These are phyloP conservation scores for Daldinia caldariorum DNA, from an alignment of 495 filamentous ascomycete genomes.

Conservation along the genomic window DNA sequence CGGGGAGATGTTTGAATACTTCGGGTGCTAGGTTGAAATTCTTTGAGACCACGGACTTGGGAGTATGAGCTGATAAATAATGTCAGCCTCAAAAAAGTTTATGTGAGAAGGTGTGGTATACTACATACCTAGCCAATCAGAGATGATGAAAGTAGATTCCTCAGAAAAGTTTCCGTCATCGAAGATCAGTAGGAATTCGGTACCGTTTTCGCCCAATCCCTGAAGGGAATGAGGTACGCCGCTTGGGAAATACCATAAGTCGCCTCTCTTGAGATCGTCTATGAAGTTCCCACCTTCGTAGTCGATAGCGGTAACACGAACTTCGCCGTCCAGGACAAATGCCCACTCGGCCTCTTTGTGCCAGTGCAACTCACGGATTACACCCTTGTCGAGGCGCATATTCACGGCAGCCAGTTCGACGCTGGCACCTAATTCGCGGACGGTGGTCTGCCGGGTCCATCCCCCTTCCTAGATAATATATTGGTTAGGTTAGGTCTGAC, in stretches of 20 bases:
- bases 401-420: conserved; percentile 72
- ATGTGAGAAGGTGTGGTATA: neutral
- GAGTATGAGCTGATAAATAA: conserved; percentile 63
- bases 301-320: conserved; percentile 72
- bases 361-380: conserved; percentile 79
- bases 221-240: conserved; percentile 77
- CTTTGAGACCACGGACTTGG: conserved; percentile 69
- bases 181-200: conserved; percentile 76
- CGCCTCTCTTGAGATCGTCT: conserved; percentile 73
- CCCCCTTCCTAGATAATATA: conserved; percentile 64
- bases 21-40: conserved; percentile 71
- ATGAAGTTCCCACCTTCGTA: conserved; percentile 74
- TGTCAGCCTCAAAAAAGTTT: conserved; percentile 16
- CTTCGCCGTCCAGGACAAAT: conserved; percentile 68
- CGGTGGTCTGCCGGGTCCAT: conserved; percentile 74
- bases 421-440: conserved; percentile 67
- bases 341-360: conserved; percentile 78
- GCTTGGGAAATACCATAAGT: conserved; percentile 80
- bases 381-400: conserved; percentile 72
- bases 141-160: conserved; percentile 74
- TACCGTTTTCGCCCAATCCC: conserved; percentile 70
- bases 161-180: conserved; percentile 75
- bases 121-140: conserved; percentile 69
- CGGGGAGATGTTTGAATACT: conserved; percentile 66
- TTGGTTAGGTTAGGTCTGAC: conserved; percentile 17